phyloP scores from a whole-genome alignment of 2,329 filamentous ascomycete species.

The Phaeosphaeria sp. region DNA sequence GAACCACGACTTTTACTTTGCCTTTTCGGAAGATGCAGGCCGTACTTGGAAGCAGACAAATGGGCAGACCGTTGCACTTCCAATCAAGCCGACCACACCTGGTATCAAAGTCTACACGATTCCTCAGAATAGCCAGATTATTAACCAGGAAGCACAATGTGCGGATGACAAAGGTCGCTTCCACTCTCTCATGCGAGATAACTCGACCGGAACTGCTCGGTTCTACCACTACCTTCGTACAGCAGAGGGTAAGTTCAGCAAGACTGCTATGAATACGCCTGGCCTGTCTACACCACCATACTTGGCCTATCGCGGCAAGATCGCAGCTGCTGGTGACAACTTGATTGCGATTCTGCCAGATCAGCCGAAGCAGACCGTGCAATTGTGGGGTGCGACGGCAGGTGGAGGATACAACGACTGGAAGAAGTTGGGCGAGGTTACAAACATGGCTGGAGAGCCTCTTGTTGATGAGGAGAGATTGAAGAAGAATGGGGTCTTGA shows the following conservation, averaged over 20 bases:
- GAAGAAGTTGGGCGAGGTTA: constrained; percentile 39
- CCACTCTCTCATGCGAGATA: constrained; percentile 59
- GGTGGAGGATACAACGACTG: constrained; percentile 36
- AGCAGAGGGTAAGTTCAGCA: constrained; percentile 35
- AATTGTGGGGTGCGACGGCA: constrained; percentile 39
- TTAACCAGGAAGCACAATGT: constrained; percentile 60
- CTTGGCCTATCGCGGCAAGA: constrained; percentile 42
- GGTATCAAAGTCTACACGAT: constrained; percentile 56
- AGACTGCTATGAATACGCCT: constrained; percentile 37
- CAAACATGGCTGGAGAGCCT: constrained; percentile 41
- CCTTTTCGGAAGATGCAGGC: constrained; percentile 56
- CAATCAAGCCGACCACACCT: constrained; percentile 50
- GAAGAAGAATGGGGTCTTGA: constrained; percentile 31
- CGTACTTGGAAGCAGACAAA: constrained; percentile 53
- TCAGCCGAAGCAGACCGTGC: constrained; percentile 34
- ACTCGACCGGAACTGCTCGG: constrained; percentile 28
- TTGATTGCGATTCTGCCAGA: constrained; percentile 41
- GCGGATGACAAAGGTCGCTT: constrained; percentile 56
- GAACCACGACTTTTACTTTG: constrained; percentile 60
- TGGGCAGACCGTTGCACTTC: constrained; percentile 48
- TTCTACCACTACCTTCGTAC: constrained; percentile 46
- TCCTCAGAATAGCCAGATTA: constrained; percentile 55
- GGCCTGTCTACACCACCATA: constrained; percentile 41
- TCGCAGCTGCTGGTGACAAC: constrained; percentile 34
- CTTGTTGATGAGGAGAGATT: constrained; percentile 41